Percentiles rank a stretch among this genome's conserved stretches.
phyloP scores from a whole-genome alignment of 2,329 filamentous ascomycete genomes.

The Hypocrella siamensis region DNA sequence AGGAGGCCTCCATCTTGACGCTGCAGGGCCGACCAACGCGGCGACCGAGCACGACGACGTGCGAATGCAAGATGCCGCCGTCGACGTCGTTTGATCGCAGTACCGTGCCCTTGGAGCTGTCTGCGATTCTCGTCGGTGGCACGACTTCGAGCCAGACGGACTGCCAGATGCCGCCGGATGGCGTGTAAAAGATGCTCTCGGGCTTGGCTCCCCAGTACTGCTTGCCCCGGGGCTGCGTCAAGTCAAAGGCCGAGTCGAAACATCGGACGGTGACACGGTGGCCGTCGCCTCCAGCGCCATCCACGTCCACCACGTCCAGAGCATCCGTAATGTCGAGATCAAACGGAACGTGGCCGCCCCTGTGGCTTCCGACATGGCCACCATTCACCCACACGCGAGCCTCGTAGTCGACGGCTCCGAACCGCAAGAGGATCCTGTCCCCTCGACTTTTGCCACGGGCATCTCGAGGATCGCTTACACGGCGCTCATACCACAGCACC shows the following conservation, averaged over 20 bases:
- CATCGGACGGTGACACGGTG: constrained; percentile 39
- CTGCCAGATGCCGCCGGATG: constrained; percentile 42
- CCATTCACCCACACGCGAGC: constrained; percentile 42
- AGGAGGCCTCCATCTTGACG: constrained; percentile 37
- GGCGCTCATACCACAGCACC: constrained; percentile 50
- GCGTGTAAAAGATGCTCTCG: constrained; percentile 44
- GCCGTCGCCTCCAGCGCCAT: constrained; percentile 9
- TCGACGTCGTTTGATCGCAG: constrained; percentile 37
- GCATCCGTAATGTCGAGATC: constrained; percentile 41
- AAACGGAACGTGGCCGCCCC: constrained; percentile 43
- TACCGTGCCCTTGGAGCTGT: constrained; percentile 42
- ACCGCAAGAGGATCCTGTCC: constrained; percentile 32
- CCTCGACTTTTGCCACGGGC: constrained; percentile 21
- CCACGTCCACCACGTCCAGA: too few species aligned
- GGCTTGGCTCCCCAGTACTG: constrained; percentile 49
- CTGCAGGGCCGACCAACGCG: constrained; percentile 26
- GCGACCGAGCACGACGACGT: constrained; percentile 31
- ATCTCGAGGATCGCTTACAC: constrained; percentile 31
- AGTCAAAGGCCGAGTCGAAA: constrained; percentile 46
- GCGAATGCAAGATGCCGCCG: constrained; percentile 32
- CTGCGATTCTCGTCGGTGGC: constrained; percentile 33
- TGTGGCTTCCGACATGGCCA: constrained; percentile 33
- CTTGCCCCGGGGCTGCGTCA: constrained; percentile 51
- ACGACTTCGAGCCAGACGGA: constrained; percentile 41
- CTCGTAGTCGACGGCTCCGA: constrained; percentile 47